phyloP scores from a whole-genome alignment of 768 basidiomycete genomes.

The Lentinus tigrinus region DNA sequence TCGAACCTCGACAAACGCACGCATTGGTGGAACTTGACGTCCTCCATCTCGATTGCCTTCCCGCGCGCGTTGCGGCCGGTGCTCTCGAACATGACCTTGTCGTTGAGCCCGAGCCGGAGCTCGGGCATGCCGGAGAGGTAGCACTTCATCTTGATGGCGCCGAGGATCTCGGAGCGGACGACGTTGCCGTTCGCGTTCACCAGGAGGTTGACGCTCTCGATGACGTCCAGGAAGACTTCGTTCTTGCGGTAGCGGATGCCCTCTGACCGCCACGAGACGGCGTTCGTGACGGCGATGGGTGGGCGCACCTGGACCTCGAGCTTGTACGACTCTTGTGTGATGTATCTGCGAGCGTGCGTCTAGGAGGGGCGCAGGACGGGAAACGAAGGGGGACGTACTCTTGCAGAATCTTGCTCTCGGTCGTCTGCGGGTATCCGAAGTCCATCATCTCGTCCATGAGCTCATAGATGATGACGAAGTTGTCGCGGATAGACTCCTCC shows the following conservation, averaged over 20 bases:
- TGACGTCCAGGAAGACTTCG: conserved; percentile 97
- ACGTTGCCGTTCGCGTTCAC: conserved; percentile 97
- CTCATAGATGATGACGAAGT: conserved; percentile 99
- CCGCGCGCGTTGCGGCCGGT: conserved; percentile 93
- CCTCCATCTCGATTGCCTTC: conserved; percentile 99
- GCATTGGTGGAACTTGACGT: conserved; percentile 99
- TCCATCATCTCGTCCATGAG: too few relatives aligned
- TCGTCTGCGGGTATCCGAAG: conserved; percentile 98
- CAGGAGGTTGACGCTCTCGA: conserved; percentile 95
- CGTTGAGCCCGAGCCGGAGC: conserved; percentile 90
- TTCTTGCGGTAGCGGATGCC: conserved; percentile 98
- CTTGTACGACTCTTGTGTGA: conserved; percentile 98
- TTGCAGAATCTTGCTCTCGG: conserved; percentile 98
- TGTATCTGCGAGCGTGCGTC: conserved; percentile 58
- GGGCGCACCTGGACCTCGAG: conserved; percentile 90
- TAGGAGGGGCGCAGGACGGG: not conserved
- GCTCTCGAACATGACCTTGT: conserved; percentile 99
- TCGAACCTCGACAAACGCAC: conserved; percentile 96
- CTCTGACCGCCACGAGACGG: conserved; percentile 97
- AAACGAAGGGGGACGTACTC: conserved; percentile 55
- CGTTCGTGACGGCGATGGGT: conserved; percentile 95
- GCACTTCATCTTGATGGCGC: conserved; percentile 99
- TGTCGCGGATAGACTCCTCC: conserved; percentile 98
- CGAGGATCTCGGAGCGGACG: conserved; percentile 94
- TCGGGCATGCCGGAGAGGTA: conserved; percentile 99